phyloP scores from a whole-genome alignment of 2,329 filamentous ascomycete species.

The Metarhizium rileyi region DNA sequence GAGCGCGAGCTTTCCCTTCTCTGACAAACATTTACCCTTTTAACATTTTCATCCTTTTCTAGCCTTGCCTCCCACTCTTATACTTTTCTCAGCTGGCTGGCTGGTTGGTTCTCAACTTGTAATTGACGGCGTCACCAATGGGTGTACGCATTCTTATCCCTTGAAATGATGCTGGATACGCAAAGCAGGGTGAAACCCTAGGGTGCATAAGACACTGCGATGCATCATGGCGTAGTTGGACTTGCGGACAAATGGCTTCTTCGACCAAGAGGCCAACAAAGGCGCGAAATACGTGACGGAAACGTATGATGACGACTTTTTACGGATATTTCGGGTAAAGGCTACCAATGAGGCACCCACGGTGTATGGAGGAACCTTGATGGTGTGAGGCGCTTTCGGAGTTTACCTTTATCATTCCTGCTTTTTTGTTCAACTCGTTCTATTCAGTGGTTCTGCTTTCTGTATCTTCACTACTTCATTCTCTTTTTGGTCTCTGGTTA shows the following conservation, averaged over 20 bases:
- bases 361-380: not conserved
- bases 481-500: not conserved
- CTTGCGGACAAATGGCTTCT: not conserved
- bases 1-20: not conserved
- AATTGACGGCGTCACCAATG: not conserved
- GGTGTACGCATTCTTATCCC: not conserved
- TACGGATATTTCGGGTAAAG: not conserved
- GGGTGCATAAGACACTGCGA: not conserved
- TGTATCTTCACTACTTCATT: not conserved
- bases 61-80: not conserved
- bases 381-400: not conserved
- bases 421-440: not conserved
- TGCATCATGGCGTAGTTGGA: not conserved
- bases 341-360: not conserved
- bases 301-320: not conserved
- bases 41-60: not conserved
- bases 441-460: not conserved
- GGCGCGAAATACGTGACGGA: not conserved
- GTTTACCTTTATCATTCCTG: no score
- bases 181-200: not conserved
- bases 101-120: not conserved
- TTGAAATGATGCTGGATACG: not conserved
- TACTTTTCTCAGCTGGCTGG: no score
- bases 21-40: not conserved
- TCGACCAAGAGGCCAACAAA: not conserved